These are phyloP conservation scores for Fonsecaea multimorphosa DNA, from an alignment of 2,329 filamentous ascomycete genomes.

Conservation along the genomic window DNA sequence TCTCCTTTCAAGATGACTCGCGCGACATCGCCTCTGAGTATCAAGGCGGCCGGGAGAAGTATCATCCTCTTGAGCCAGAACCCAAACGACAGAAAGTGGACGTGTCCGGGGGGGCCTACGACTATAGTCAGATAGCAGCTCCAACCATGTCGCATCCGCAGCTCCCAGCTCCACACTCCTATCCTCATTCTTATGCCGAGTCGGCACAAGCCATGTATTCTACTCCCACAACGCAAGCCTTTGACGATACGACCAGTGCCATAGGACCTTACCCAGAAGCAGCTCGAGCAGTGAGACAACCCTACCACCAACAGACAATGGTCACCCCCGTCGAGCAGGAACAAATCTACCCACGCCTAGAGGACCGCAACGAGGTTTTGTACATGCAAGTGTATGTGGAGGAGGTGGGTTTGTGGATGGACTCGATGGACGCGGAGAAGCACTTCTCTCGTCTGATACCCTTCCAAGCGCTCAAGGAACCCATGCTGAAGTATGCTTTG, in stretches of 20 bases:
- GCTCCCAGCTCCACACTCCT: conserved; percentile 47
- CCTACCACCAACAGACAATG: conserved; percentile 29
- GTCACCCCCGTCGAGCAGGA: conserved; percentile 39
- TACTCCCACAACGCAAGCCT: conserved; percentile 44
- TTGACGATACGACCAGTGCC: conserved; percentile 42
- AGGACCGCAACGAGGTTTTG: conserved; percentile 76
- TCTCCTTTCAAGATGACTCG: conserved; percentile 87
- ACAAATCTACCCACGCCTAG: conserved; percentile 64
- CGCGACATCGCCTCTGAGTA: conserved; percentile 90
- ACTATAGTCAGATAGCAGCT: conserved; percentile 44
- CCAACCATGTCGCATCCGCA: conserved; percentile 53
- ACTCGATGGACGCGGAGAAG: conserved; percentile 82
- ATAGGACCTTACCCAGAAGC: conserved; percentile 43
- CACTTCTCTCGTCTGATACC: conserved; percentile 87
- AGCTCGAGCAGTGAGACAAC: conserved; percentile 41
- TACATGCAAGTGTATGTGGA: conserved; percentile 93
- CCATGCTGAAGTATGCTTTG: conserved; percentile 87
- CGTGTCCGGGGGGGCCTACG: conserved; percentile 40
- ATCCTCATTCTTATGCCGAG: conserved; percentile 49
- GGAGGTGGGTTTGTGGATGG: conserved; percentile 93
- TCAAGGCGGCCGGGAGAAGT: conserved; percentile 75
- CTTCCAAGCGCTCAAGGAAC: conserved; percentile 78
- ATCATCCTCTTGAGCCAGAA: conserved; percentile 63
- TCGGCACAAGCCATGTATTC: conserved; percentile 50
- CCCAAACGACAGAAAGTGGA: conserved; percentile 40